Conservation (phyloP, 75 land plant species). For the Pinus taeda region DNA sequence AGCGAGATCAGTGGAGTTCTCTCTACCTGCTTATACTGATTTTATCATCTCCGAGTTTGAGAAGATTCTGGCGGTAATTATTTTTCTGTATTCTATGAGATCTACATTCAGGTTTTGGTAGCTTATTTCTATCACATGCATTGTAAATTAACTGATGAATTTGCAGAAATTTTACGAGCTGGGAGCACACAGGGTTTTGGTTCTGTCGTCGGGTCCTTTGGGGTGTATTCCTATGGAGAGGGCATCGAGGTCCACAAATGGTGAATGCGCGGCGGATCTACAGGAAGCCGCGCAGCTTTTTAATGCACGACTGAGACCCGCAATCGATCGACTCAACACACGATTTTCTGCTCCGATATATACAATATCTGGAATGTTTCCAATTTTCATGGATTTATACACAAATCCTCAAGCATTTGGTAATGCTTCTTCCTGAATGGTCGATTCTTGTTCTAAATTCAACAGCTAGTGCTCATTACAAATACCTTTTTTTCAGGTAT, state of each 20-base stretch:
- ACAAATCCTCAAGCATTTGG: neutral
- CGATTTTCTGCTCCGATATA: slow-evolving; percentile 13
- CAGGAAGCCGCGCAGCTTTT: slow-evolving; percentile 19
- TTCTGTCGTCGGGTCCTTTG: slow-evolving; percentile 62
- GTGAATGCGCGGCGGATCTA: slow-evolving; percentile 18
- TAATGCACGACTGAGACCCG: slow-evolving; percentile 10
- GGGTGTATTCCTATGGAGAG: slow-evolving; percentile 78
- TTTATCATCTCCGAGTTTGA: slow-evolving; percentile 29
- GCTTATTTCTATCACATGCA: too few relatives aligned
- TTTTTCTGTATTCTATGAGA: neutral
- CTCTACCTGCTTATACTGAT: slow-evolving; percentile 41
- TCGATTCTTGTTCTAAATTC: neutral
- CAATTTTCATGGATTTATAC: neutral
- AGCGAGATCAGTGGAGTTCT: slow-evolving; percentile 37
- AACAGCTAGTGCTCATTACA: too few relatives aligned
- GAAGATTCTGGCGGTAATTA: slow-evolving; percentile 48
- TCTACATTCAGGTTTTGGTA: too few relatives aligned
- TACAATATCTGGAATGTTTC: slow-evolving; percentile 16
- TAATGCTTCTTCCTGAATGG: neutral
- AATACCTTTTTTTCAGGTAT: slow-evolving; percentile 18
- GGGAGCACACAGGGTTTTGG: slow-evolving; percentile 57
- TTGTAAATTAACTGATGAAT: neutral
- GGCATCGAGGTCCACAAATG: slow-evolving; percentile 21
- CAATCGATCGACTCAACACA: slow-evolving; percentile 14
- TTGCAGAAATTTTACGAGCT: slow-evolving; percentile 46